Conservation (phyloP, 352 stramenopile species). For the Globisporangium parvum region DNA sequence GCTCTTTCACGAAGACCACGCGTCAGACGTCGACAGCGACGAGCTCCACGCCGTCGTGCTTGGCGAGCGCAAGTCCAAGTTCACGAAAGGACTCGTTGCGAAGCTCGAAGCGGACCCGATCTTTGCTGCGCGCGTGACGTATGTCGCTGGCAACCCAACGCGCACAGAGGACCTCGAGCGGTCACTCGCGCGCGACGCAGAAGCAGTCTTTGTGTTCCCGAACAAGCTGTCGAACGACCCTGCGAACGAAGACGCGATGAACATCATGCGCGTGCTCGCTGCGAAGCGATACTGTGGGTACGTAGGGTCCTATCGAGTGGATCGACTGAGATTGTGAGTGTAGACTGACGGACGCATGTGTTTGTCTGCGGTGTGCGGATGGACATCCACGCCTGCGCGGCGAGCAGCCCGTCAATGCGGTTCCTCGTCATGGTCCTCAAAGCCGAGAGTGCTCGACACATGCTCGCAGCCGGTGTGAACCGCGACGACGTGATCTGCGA, state of each 20-base stretch:
- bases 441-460: conserved; percentile 69
- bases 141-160: conserved; percentile 70
- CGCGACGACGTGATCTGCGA: conserved; percentile 83
- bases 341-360: background rate
- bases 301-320: conserved; percentile 5
- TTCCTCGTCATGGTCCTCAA: conserved; percentile 77
- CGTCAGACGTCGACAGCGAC: conserved; percentile 32
- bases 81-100: conserved; percentile 58
- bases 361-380: no score
- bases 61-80: conserved; percentile 62
- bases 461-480: conserved; percentile 70
- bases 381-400: no score
- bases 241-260: conserved; percentile 70
- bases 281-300: conserved; percentile 71
- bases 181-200: conserved; percentile 39
- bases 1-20: conserved; percentile 86
- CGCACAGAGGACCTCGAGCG: conserved; percentile 70
- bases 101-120: conserved; percentile 75
- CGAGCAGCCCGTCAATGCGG: conserved; percentile 37
- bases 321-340: background rate
- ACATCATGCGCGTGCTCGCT: conserved; percentile 80
- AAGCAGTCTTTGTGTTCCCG: conserved; percentile 80
- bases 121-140: conserved; percentile 75
- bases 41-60: conserved; percentile 65
- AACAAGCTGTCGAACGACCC: conserved; percentile 74